A percentile compares a stretch with the other conserved stretches of the same genome.
phyloP scores from a whole-genome alignment of 495 filamentous ascomycete species.

The Chaetomium cochliodes region DNA sequence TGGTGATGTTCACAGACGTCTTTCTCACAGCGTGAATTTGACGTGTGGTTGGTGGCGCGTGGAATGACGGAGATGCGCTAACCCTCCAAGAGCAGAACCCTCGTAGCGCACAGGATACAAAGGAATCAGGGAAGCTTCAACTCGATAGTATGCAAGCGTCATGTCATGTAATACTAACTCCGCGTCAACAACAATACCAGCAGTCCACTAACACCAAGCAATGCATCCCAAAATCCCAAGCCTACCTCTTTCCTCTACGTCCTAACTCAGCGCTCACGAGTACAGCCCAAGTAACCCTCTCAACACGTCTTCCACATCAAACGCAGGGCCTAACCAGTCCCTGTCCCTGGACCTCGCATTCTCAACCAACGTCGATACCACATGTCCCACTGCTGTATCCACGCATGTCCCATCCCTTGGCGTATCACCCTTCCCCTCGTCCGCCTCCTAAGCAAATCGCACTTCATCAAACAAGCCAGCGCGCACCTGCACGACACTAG shows the following conservation, averaged over 20 bases:
- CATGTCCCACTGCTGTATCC: background rate
- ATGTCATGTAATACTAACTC: background rate
- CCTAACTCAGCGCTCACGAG: background rate
- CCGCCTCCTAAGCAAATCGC: constrained; percentile 52
- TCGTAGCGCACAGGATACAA: too few species aligned
- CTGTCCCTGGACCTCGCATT: background rate
- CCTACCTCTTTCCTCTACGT: background rate
- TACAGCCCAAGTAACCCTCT: background rate
- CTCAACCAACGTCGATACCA: background rate
- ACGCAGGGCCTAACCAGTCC: constrained; percentile 8
- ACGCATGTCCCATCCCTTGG: background rate
- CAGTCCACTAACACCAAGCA: constrained; percentile 18
- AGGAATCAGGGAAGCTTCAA: background rate
- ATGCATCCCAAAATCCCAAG: constrained; percentile 11
- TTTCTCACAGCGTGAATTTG: too few species aligned
- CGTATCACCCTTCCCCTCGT: background rate
- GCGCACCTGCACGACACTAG: constrained; percentile 80
- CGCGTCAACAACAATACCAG: constrained; percentile 1
- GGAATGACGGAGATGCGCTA: background rate
- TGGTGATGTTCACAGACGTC: too few species aligned
- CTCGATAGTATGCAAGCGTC: background rate
- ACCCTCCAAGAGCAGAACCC: too few species aligned
- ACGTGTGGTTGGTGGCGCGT: too few species aligned
- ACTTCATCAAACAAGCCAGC: constrained; percentile 87
- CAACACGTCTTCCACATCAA: background rate